Conservation (phyloP, 371 early-diverging fungal genomes). For the Mucor racemosus region DNA sequence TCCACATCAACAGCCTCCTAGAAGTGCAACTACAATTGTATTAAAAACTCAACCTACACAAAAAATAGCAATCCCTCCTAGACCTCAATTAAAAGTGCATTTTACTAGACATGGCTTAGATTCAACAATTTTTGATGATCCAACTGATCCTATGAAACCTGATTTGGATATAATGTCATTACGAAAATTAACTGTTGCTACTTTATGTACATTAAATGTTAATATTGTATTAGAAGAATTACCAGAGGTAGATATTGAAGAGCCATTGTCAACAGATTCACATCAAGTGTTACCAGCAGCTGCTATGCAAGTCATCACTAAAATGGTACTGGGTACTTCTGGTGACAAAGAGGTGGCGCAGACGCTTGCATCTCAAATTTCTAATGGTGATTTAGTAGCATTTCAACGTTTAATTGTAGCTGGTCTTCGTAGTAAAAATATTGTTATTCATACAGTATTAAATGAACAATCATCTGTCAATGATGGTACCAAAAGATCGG, state of each 20-base stretch:
- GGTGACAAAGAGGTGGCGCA: constrained; percentile 54
- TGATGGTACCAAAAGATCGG: not conserved
- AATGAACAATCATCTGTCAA: constrained; percentile 14
- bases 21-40: constrained; percentile 5
- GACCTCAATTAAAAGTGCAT: constrained; percentile 37
- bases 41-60: not conserved
- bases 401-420: constrained; percentile 46
- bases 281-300: constrained; percentile 46
- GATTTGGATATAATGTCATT: constrained; percentile 40
- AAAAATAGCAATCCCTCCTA: constrained; percentile 17
- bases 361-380: constrained; percentile 51
- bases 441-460: constrained; percentile 37
- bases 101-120: constrained; percentile 21
- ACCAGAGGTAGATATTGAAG: constrained; percentile 36
- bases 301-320: constrained; percentile 50
- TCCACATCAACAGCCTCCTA: constrained; percentile 1
- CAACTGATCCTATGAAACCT: constrained; percentile 45
- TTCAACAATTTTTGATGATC: constrained; percentile 30
- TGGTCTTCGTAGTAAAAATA: constrained; percentile 40
- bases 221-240: constrained; percentile 36
- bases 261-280: constrained; percentile 36
- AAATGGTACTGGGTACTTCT: constrained; percentile 52
- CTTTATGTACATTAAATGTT: constrained; percentile 41
- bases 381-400: constrained; percentile 52
- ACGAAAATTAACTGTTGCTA: constrained; percentile 39